Percentiles rank a stretch among this genome's conserved stretches.
These are phyloP conservation scores for Aureobasidium namibiae DNA, from an alignment of 2,329 filamentous ascomycete genomes.

Conservation along the genomic window DNA sequence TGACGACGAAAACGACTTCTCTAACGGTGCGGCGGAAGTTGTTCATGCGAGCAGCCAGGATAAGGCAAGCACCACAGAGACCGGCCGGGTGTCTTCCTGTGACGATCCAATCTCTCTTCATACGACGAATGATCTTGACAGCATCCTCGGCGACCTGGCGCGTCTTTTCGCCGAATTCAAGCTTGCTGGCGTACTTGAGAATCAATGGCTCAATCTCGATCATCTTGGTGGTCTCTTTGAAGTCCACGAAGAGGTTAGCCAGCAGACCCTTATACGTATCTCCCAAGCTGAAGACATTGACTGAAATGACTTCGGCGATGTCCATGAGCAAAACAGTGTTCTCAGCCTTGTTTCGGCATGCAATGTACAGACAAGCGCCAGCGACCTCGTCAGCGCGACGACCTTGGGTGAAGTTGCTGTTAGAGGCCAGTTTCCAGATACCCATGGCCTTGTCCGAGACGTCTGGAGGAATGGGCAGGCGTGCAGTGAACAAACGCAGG, in stretches of 20 bases:
- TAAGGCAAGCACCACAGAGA: constrained; percentile 86
- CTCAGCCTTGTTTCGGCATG: constrained; percentile 67
- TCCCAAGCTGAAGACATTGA: constrained; percentile 89
- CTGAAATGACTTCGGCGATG: constrained; percentile 72
- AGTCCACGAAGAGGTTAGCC: constrained; percentile 57
- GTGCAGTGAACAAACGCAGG: constrained; percentile 31
- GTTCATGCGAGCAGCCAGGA: constrained; percentile 95
- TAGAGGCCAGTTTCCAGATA: constrained; percentile 43
- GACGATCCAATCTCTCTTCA: constrained; percentile 97
- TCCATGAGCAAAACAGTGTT: constrained; percentile 93
- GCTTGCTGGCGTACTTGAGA: constrained; percentile 78
- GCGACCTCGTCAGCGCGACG: constrained; percentile 77
- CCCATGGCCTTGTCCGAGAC: constrained; percentile 31
- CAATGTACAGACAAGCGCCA: constrained; percentile 84
- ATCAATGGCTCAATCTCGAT: constrained; percentile 64
- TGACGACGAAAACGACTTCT: constrained; percentile 97
- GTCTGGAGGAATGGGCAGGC: constrained; percentile 30
- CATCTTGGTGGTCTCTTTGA: constrained; percentile 32
- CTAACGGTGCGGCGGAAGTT: constrained; percentile 89
- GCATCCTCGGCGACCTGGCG: constrained; percentile 83
- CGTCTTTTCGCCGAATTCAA: constrained; percentile 79
- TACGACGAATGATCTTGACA: constrained; percentile 76
- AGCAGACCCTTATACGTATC: constrained; percentile 80
- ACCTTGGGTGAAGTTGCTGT: constrained; percentile 67
- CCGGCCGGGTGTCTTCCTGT: constrained; percentile 88